phyloP scores from a whole-genome alignment of 2,329 filamentous ascomycete species.

The Apiospora rasikravindrae region DNA sequence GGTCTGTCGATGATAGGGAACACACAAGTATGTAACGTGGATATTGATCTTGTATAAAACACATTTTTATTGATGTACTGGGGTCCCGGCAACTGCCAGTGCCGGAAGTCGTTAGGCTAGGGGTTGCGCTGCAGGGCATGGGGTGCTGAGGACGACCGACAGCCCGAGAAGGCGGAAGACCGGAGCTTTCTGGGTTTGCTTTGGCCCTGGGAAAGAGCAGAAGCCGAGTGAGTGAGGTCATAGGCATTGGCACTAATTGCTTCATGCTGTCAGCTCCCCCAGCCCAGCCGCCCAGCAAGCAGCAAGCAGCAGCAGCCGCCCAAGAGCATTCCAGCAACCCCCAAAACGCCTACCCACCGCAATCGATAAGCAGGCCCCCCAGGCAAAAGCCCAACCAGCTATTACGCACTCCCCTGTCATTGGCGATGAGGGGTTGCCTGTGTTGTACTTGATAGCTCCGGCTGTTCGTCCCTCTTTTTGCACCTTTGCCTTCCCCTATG shows the following conservation, averaged over 20 bases:
- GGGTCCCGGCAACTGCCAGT: background rate
- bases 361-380: slow-evolving; percentile 6
- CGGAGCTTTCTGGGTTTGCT: background rate
- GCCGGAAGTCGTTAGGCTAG: background rate
- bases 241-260: background rate
- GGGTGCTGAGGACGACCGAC: background rate
- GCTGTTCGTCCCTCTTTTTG: background rate
- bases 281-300: background rate
- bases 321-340: too few species aligned
- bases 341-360: too few species aligned
- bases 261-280: background rate
- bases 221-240: slow-evolving; percentile 6
- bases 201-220: background rate
- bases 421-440: slow-evolving; percentile 5
- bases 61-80: too few species aligned
- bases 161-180: background rate
- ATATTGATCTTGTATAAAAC: too few species aligned
- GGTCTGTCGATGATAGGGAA: background rate
- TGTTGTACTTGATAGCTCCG: slow-evolving; percentile 1
- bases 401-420: slow-evolving; percentile 17
- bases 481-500: slow-evolving; percentile 2
- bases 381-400: background rate
- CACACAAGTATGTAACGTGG: background rate
- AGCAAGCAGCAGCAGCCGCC: too few species aligned
- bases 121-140: background rate